Conservation (phyloP, 2,329 filamentous ascomycete genomes). For the Mycocentrospora acerina region DNA sequence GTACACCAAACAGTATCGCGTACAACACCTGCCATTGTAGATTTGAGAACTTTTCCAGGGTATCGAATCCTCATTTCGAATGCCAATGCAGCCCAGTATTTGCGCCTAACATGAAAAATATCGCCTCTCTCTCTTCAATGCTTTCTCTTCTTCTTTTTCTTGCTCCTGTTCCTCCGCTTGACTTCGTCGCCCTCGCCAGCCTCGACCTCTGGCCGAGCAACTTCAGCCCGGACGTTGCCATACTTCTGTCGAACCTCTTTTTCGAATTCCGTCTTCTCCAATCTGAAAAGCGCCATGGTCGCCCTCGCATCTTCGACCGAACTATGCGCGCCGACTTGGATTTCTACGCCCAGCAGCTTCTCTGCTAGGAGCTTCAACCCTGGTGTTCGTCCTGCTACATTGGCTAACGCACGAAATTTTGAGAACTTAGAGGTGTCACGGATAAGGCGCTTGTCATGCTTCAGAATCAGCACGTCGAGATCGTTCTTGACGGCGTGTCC, state of each 20-base stretch:
- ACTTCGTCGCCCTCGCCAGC: conserved; percentile 26
- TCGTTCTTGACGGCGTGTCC: conserved; percentile 84
- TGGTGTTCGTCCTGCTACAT: conserved; percentile 63
- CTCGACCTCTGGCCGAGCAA: conserved; percentile 18
- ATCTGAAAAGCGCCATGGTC: conserved; percentile 84
- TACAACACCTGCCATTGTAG: too few relatives aligned
- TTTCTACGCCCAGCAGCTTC: conserved; percentile 59
- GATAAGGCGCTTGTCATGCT: conserved; percentile 74
- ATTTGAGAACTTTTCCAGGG: too few relatives aligned
- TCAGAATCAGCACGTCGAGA: conserved; percentile 71
- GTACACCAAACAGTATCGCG: too few relatives aligned
- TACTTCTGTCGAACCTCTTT: conserved; percentile 71
- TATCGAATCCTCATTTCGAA: too few relatives aligned
- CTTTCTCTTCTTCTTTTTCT: conserved; percentile 39
- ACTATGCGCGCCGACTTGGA: conserved; percentile 62
- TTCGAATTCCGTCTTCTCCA: conserved; percentile 83
- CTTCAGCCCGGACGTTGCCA: conserved; percentile 29
- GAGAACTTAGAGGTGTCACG: conserved; percentile 81
- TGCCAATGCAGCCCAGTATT: too few relatives aligned
- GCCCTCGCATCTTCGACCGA: conserved; percentile 78
- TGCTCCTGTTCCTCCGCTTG: conserved; percentile 41
- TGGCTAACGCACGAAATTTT: conserved; percentile 69
- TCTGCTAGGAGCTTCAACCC: conserved; percentile 62
- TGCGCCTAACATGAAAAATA: too few relatives aligned
- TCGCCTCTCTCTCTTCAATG: not conserved